Conservation (phyloP, 2,329 filamentous ascomycete species). For the Colletotrichum coccodes region DNA sequence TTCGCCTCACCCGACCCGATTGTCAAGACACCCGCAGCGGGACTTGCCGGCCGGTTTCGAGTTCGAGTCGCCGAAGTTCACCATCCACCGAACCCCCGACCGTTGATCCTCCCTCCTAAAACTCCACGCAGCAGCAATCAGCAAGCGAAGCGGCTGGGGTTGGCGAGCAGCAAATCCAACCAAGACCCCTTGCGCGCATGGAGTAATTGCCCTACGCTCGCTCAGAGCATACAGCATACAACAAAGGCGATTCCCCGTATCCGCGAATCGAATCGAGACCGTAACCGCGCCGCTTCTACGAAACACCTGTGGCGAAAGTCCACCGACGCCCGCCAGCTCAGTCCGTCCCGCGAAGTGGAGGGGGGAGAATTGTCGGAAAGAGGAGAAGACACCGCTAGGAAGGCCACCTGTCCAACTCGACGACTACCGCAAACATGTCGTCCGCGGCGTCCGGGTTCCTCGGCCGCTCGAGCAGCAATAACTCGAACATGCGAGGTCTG, state of each 20-base stretch:
- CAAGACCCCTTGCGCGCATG: constrained; percentile 22
- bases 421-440: constrained; percentile 56
- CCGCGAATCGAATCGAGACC: constrained; percentile 8
- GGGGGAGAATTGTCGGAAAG: neutral
- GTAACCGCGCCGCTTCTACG: constrained; percentile 4
- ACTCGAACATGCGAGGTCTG: constrained; percentile 80
- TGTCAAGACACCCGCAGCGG: constrained; percentile 25
- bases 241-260: neutral
- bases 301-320: neutral
- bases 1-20: constrained; percentile 8
- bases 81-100: constrained; percentile 5
- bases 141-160: constrained; percentile 4
- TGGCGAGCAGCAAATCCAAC: constrained; percentile 12
- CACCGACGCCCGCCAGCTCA: constrained; percentile 2
- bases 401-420: neutral
- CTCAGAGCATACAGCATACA: constrained; percentile 5
- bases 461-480: constrained; percentile 72
- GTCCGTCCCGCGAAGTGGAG: neutral
- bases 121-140: constrained; percentile 1
- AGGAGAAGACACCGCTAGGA: neutral
- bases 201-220: constrained; percentile 28
- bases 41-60: constrained; percentile 29
- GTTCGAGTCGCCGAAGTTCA: constrained; percentile 24
- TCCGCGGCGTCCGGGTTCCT: constrained; percentile 70
- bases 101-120: neutral